Conservation (phyloP, 805 yeast genomes). For the Dipodascopsis tothii region DNA sequence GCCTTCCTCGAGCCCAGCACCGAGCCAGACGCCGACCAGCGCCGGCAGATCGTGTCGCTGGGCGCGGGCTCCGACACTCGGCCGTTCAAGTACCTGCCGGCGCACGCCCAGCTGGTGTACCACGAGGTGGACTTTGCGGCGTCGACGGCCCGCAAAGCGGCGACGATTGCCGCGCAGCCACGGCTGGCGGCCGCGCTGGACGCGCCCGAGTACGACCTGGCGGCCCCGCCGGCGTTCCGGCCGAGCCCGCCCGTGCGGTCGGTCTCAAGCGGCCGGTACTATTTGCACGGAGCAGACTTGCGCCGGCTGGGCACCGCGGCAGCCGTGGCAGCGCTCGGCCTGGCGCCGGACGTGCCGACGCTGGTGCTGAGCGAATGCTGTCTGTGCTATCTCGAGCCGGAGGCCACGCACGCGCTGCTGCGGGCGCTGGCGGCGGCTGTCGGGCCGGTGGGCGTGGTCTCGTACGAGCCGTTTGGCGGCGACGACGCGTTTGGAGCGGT, state of each 20-base stretch:
- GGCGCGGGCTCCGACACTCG: slow-evolving; percentile 81
- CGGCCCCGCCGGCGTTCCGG: neutral
- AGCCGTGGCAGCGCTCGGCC: slow-evolving; percentile 3
- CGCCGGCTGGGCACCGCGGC: slow-evolving; percentile 31
- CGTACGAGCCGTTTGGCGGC: slow-evolving; percentile 67
- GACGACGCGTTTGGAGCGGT: slow-evolving; percentile 58
- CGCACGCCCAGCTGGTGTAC: slow-evolving; percentile 34
- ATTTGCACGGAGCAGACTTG: slow-evolving; percentile 50
- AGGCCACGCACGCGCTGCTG: slow-evolving; percentile 41
- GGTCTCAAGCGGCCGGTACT: slow-evolving; percentile 38
- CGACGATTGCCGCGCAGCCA: slow-evolving; percentile 35
- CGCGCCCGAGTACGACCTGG: slow-evolving; percentile 2
- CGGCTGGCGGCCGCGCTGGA: neutral
- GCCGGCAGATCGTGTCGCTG: slow-evolving; percentile 50
- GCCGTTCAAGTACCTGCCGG: slow-evolving; percentile 43
- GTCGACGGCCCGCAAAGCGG: slow-evolving; percentile 45
- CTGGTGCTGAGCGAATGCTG: slow-evolving; percentile 68
- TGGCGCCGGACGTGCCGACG: slow-evolving; percentile 43
- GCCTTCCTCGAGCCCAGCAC: slow-evolving; percentile 1
- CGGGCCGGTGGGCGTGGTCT: slow-evolving; percentile 32
- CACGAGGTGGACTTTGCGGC: slow-evolving; percentile 60
- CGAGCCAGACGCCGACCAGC: neutral
- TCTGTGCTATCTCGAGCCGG: slow-evolving; percentile 56
- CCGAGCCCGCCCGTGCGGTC: neutral
- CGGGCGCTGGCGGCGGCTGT: slow-evolving; percentile 32